phyloP scores from a whole-genome alignment of 2,329 filamentous ascomycete genomes.

The Verticillium albo-atrum region DNA sequence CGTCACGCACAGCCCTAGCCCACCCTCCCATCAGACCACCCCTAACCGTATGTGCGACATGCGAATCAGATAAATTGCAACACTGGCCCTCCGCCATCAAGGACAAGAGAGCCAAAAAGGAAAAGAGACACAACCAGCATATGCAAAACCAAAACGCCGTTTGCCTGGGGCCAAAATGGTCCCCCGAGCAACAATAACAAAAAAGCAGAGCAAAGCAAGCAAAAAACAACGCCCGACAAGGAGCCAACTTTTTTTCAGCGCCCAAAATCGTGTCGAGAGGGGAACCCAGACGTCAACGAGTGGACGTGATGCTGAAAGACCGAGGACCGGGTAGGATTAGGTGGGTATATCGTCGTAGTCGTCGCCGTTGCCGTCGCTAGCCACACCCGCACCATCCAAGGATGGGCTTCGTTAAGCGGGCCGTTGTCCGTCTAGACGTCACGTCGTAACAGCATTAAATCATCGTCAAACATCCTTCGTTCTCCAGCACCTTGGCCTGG shows the following conservation, averaged over 20 bases:
- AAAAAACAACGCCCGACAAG: constrained; percentile 4
- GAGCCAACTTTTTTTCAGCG: constrained; percentile 10
- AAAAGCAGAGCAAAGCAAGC: constrained; percentile 1
- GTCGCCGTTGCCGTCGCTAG: constrained; percentile 24
- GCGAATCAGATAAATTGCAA: not conserved
- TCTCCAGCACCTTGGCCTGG: not conserved
- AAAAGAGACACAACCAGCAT: not conserved
- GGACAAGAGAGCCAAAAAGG: not conserved
- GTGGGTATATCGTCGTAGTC: constrained; percentile 35
- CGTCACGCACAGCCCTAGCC: not conserved
- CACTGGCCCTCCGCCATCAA: not conserved
- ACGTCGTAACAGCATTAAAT: constrained; percentile 40
- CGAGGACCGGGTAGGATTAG: constrained; percentile 21
- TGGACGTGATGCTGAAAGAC: not conserved
- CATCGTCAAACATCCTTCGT: constrained; percentile 31
- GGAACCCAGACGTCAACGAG: not conserved
- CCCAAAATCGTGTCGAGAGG: not conserved
- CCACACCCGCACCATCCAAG: constrained; percentile 7
- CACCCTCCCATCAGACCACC: not conserved
- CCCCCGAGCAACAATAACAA: not conserved
- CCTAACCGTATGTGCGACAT: not conserved
- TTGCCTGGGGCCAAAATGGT: not conserved
- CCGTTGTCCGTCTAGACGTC: constrained; percentile 40
- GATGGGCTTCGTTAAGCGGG: constrained; percentile 17
- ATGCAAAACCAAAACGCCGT: not conserved